Evolutionary conservation across 768 basidiomycete species (phyloP).

Genomic region (Myochromella boudieri): DNA sequence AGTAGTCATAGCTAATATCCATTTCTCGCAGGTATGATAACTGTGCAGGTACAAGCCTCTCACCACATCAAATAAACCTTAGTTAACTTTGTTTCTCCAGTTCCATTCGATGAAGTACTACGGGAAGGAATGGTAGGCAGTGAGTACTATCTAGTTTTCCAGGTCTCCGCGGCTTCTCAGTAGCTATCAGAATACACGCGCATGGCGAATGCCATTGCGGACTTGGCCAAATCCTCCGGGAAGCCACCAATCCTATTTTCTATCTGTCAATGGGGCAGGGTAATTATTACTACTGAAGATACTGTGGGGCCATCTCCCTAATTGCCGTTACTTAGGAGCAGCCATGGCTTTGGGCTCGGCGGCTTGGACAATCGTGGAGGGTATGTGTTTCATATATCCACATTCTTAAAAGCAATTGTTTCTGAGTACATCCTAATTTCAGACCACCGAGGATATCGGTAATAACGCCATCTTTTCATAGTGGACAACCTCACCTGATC

Average conservation of each 20-base stretch:
- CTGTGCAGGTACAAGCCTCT: conserved; percentile 39
- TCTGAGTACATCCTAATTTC: neutral
- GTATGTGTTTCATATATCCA: conserved; percentile 27
- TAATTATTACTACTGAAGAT: conserved; percentile 23
- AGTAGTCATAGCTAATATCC: neutral
- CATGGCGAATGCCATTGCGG: conserved; percentile 59
- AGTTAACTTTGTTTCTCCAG: no score
- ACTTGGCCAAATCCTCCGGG: conserved; percentile 45
- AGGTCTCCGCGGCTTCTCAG: no score
- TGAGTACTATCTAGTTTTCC: conserved; percentile 27
- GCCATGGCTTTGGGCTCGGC: conserved; percentile 45
- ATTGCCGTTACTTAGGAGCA: conserved; percentile 39
- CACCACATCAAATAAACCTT: no score
- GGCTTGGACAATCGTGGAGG: conserved; percentile 69
- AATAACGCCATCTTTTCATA: neutral
- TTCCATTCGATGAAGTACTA: conserved; percentile 58
- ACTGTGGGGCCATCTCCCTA: neutral
- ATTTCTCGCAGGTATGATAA: conserved; percentile 46
- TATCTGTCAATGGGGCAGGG: conserved; percentile 68
- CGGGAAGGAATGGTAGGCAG: conserved; percentile 56
- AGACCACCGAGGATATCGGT: conserved; percentile 58
- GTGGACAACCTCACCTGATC: neutral
- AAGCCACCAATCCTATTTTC: conserved; percentile 59
- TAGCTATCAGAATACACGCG: conserved; percentile 40
- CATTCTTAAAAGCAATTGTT: conserved; percentile 1